phyloP scores from a whole-genome alignment of 345 rosid species.

The Ailanthus altissimus region DNA sequence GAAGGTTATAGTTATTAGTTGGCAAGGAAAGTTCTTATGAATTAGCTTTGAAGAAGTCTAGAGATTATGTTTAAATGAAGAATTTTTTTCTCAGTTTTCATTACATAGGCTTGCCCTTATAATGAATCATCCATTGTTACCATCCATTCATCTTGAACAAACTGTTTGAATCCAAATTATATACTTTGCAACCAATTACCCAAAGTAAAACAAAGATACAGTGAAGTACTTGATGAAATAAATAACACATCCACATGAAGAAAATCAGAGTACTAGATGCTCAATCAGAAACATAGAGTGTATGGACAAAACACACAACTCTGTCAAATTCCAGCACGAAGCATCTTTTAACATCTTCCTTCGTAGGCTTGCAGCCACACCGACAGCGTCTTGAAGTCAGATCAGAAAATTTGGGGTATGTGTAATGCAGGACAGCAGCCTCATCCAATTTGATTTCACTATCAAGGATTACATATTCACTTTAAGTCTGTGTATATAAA shows the following conservation, averaged over 20 bases:
- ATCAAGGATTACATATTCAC: conserved; percentile 21
- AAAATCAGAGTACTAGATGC: conserved; percentile 2
- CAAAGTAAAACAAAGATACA: background rate
- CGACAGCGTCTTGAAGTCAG: conserved; percentile 96
- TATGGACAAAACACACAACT: conserved; percentile 59
- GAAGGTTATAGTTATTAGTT: background rate
- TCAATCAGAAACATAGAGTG: background rate
- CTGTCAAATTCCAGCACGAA: conserved; percentile 97
- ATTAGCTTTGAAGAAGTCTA: background rate
- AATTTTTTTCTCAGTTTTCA: background rate
- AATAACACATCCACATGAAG: no score
- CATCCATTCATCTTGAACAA: background rate
- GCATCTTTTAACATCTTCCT: conserved; percentile 93
- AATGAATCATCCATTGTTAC: background rate
- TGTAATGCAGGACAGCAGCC: conserved; percentile 87
- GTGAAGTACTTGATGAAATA: background rate
- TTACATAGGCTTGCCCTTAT: background rate
- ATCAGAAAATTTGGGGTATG: conserved; percentile 89
- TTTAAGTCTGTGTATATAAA: background rate
- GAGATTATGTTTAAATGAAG: background rate
- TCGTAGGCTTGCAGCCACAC: conserved; percentile 98
- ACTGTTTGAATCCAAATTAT: background rate
- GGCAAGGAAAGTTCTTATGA: background rate
- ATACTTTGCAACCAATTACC: background rate
- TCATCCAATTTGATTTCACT: conserved; percentile 87